Conservation (phyloP, 2,329 filamentous ascomycete species). For the Allantophomopsis cytisporea region DNA sequence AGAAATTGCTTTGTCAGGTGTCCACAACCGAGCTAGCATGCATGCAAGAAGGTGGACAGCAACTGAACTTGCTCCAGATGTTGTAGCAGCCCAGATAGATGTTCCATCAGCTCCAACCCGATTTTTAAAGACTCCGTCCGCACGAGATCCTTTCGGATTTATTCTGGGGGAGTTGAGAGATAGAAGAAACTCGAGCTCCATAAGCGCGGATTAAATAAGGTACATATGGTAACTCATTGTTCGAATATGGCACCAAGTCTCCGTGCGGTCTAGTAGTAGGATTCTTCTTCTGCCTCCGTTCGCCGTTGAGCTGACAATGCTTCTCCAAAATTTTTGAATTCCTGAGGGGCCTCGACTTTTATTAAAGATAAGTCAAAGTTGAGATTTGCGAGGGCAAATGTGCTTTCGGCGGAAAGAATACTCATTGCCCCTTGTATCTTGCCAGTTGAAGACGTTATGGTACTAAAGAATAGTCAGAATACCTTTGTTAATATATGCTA, state of each 20-base stretch:
- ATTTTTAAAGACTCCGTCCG: slow-evolving; percentile 8
- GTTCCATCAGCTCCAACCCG: slow-evolving; percentile 15
- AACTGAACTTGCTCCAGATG: slow-evolving; percentile 14
- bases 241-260: slow-evolving; percentile 26
- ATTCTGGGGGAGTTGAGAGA: background rate
- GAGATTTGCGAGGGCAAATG: slow-evolving; percentile 11
- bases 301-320: slow-evolving; percentile 17
- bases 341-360: slow-evolving; percentile 24
- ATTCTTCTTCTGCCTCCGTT: slow-evolving; percentile 23
- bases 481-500: no score
- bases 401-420: background rate
- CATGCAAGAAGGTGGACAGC: slow-evolving; percentile 18
- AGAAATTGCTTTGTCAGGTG: slow-evolving; percentile 14
- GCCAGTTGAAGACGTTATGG: background rate
- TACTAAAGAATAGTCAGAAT: no score
- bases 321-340: slow-evolving; percentile 19
- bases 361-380: slow-evolving; percentile 29
- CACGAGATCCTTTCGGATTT: slow-evolving; percentile 3
- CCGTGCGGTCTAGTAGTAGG: slow-evolving; percentile 21
- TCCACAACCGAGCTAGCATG: slow-evolving; percentile 21
- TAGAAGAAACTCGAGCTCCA: slow-evolving; percentile 7
- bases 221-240: slow-evolving; percentile 14
- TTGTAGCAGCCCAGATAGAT: slow-evolving; percentile 19
- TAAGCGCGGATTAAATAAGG: slow-evolving; percentile 9
- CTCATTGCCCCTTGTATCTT: background rate